Evolutionary conservation across 495 filamentous ascomycete species (phyloP).

Genomic region (Tuber microsphaerosporum): DNA sequence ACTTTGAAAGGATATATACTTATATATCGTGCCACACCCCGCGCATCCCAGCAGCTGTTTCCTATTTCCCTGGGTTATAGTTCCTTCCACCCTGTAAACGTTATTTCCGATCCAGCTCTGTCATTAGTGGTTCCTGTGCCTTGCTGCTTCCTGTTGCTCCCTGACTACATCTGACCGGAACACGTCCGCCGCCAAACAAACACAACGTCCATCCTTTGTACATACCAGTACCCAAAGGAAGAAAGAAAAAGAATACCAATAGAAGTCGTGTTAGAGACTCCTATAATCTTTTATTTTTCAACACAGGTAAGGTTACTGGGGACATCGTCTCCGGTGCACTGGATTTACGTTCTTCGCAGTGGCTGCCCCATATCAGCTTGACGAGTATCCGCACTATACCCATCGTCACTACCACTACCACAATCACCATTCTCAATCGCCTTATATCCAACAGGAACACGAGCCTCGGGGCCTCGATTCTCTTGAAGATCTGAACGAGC

Average conservation of each 20-base stretch:
- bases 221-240: slow-evolving; percentile 31
- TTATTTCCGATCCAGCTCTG: slow-evolving; percentile 41
- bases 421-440: slow-evolving; percentile 34
- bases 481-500: slow-evolving; percentile 40
- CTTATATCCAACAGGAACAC: slow-evolving; percentile 39
- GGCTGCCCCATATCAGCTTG: slow-evolving; percentile 41
- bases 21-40: slow-evolving; percentile 41
- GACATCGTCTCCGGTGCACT: slow-evolving; percentile 38
- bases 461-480: slow-evolving; percentile 41
- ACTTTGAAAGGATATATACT: slow-evolving; percentile 38
- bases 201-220: slow-evolving; percentile 36
- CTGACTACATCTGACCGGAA: slow-evolving; percentile 18
- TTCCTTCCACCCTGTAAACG: slow-evolving; percentile 40
- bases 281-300: slow-evolving; percentile 30
- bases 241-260: slow-evolving; percentile 24
- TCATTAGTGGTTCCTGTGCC: slow-evolving; percentile 41
- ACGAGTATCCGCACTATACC: slow-evolving; percentile 38
- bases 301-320: slow-evolving; percentile 38
- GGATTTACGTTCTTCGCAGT: slow-evolving; percentile 40
- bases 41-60: slow-evolving; percentile 41
- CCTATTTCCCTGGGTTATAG: slow-evolving; percentile 41
- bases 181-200: slow-evolving; percentile 38
- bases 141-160: slow-evolving; percentile 26
- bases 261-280: slow-evolving; percentile 31
- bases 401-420: slow-evolving; percentile 33